Conservation (phyloP, 1,284 basidiomycete genomes). For the Cutaneotrichosporon spelunceum region DNA sequence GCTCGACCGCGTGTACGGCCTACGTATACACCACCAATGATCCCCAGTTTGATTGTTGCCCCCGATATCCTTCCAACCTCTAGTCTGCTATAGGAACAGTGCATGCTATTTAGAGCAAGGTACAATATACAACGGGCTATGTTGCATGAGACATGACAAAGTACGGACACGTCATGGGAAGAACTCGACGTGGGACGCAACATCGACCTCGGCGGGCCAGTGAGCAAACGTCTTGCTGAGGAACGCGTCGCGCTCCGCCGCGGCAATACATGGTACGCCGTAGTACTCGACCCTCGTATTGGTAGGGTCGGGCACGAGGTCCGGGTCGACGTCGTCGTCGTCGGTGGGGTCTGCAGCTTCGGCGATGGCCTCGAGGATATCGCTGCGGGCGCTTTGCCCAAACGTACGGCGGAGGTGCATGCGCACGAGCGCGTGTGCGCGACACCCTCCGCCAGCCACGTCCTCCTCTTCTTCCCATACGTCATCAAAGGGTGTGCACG, state of each 20-base stretch:
- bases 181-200: conserved; percentile 14
- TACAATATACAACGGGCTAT: neutral
- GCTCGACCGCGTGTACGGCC: too few species aligned
- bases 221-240: conserved; percentile 17
- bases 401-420: conserved; percentile 20
- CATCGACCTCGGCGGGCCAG: conserved; percentile 18
- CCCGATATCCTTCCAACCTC: too few species aligned
- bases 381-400: conserved; percentile 12
- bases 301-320: conserved; percentile 14
- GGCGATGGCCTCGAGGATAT: conserved; percentile 21
- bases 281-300: conserved; percentile 16
- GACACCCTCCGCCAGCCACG: conserved; percentile 9
- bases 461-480: neutral
- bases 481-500: conserved; percentile 8
- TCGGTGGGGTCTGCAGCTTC: conserved; percentile 25
- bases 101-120: neutral
- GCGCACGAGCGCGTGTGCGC: conserved; percentile 16
- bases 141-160: neutral
- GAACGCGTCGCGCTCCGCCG: conserved; percentile 14
- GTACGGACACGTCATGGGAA: neutral
- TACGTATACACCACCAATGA: neutral
- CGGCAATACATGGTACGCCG: conserved; percentile 21
- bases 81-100: too few species aligned
- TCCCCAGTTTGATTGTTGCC: too few species aligned
- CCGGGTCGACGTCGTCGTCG: conserved; percentile 22